phyloP scores from a whole-genome alignment of 2,329 filamentous ascomycete species.

The Exophiala oligosperma region DNA sequence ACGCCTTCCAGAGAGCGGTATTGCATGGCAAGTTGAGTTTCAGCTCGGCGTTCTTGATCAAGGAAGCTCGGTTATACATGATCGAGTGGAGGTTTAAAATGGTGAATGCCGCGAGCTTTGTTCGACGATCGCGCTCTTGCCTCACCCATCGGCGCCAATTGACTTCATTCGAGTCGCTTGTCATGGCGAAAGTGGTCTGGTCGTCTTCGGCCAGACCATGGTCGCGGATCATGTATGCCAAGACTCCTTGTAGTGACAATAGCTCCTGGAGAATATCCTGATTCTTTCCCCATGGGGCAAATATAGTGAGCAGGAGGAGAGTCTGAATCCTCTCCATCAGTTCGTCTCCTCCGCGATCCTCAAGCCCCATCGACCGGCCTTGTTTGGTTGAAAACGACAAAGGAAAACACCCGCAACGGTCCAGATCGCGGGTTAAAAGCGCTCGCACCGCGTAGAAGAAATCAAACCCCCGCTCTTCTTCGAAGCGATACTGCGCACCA shows the following conservation, averaged over 20 bases:
- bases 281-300: too few relatives aligned
- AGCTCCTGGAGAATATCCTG: too few relatives aligned
- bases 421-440: too few relatives aligned
- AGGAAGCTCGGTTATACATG: background rate
- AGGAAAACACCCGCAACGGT: too few relatives aligned
- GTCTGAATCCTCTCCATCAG: too few relatives aligned
- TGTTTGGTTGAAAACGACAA: too few relatives aligned
- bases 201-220: background rate
- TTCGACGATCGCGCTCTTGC: background rate
- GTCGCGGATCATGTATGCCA: background rate
- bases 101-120: background rate
- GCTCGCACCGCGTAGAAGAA: background rate
- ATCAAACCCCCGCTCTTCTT: background rate
- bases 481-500: constrained; percentile 4
- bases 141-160: background rate
- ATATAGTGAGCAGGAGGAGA: too few relatives aligned
- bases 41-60: background rate
- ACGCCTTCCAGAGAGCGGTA: background rate
- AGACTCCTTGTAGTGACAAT: background rate
- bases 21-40: constrained; percentile 2
- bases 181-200: background rate
- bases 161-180: background rate
- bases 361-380: too few relatives aligned
- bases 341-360: too few relatives aligned
- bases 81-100: constrained; percentile 2